Evolutionary conservation across 306 rosid genomes (phyloP), one percentile per base, ranked within the genome.

Genomic region (Glycine latifolia): DNA sequence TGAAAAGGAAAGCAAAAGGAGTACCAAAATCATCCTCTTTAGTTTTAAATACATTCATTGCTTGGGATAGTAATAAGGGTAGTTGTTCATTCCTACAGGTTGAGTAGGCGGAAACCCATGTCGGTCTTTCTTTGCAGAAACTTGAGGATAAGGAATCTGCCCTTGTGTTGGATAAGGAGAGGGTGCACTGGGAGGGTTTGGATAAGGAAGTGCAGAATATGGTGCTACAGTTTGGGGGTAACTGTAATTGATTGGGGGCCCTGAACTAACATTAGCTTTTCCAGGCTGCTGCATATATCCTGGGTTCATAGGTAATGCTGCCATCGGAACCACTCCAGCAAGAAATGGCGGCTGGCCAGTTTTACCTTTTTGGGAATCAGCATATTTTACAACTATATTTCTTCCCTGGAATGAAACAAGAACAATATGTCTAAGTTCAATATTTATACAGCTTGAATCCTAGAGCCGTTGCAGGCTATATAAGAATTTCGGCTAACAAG

Each of bases 211-310:
- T 11, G 73, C 75, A 14, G 90, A 81, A 81, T 93, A 93, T 44
- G 91, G 75, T 69, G 78, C 85, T 49, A 83, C 83, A 75, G 82
- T 53, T 81, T 85, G 97, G 12, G 97, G 91, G 85, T 90, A 91
- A 41, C 46, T 14, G 58, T 89, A 91, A 52, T 92, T 90, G 39
- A 82, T 68, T 13, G 88, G 87, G 7, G 87, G 55, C n/a, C 3
- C 44, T 3, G 85, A 15, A 50, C 73, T 37, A 1, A 71, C 49
- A 31, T 88, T 92, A 37, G 85, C 54, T 72, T 81, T 91, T 55
- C 90, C 97, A 37, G 91, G 90, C 41, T 91, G 90, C 41, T 91
- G 97, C 71, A 85, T 75, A 78, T 91, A 91, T 76, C 91, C 97
- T 35, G 86, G 75, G 43, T 69, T 80, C 77, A 86, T 70, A 16